Base-by-base conservation (phyloP, 139 green algal genomes). In the Dunaliella sp. region DNA sequence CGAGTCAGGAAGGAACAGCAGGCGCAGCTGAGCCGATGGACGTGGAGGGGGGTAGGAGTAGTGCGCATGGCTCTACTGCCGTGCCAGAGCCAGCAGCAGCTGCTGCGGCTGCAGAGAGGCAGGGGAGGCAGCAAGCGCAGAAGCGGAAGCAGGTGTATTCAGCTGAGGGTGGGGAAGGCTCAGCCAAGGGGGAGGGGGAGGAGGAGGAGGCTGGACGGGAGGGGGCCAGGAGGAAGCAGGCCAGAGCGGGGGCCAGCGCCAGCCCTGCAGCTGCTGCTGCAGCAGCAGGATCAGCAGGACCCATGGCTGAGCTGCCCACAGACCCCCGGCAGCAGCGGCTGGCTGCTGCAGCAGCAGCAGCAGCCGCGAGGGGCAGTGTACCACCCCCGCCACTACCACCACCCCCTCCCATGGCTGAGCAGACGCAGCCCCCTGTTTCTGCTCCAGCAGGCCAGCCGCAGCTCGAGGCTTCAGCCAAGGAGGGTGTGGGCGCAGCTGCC, bases 231-330 rank as follows among this genome's bases (percentile, higher is more conserved):
- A 30, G 34, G 76, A 34, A 81, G 76, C 76, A 81, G n/a, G n/a
- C 76, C 25, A 36, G 34, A 30, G n/a, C 22, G 76, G 76, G 76
- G 30, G 31, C n/a, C 76, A 81, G 76, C 76, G 28, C 34, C 34
- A 38, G 76, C 76, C 76, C 76, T 34, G 76, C n/a, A 81, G 76
- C 76, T 38, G 76, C 76, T 38, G 76, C 76, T 34, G 76, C 76
- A 24, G 7, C n/a, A 81, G 76, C 48, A 26, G n/a, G n/a, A n/a
- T n/a, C n/a, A n/a, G n/a, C n/a, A n/a, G n/a, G n/a, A n/a, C n/a
- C n/a, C n/a, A n/a, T n/a, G n/a, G n/a, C n/a, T n/a, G n/a, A n/a
- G 48, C 48, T 65, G 48, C 48, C 48, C 7, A 65, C 48, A 16
- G 7, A 65, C 48, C 48, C 48, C 7, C 76, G 28, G 76, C 76